A percentile compares a stretch with the other conserved stretches of the same genome.
These are phyloP conservation scores for Sergeia podlipaevii DNA, from an alignment of 208 protist genomes.

Conservation along the genomic window DNA sequence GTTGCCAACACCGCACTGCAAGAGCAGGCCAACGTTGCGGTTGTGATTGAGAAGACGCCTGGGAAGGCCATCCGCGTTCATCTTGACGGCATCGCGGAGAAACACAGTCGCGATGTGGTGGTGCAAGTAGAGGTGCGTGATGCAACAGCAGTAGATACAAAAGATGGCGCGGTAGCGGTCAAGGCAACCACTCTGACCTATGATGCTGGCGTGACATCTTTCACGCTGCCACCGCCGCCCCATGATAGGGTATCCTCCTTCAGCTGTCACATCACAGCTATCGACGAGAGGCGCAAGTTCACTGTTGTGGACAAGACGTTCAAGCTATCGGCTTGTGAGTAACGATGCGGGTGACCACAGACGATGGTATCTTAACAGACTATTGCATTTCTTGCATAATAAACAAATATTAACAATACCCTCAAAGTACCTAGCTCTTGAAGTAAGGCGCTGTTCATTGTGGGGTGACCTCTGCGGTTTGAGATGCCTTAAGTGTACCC, in stretches of 20 bases:
- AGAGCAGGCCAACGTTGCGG: constrained; percentile 41
- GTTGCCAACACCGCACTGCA: constrained; percentile 36
- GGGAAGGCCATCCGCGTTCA: constrained; percentile 18
- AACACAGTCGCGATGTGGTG: constrained; percentile 24
- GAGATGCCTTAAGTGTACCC: too few species aligned
- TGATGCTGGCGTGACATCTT: constrained; percentile 40
- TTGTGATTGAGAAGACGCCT: constrained; percentile 37
- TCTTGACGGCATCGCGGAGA: constrained; percentile 39
- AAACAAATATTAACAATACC: too few species aligned
- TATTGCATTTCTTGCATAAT: too few species aligned
- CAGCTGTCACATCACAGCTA: constrained; percentile 44
- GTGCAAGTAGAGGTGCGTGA: constrained; percentile 35
- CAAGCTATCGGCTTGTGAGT: too few species aligned
- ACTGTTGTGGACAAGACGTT: constrained; percentile 45
- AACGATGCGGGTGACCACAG: too few species aligned
- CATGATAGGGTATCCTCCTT: background rate
- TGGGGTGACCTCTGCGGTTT: too few species aligned
- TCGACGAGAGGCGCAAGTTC: constrained; percentile 45
- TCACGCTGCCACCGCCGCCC: constrained; percentile 34
- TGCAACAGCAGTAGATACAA: background rate
- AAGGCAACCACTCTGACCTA: constrained; percentile 49
- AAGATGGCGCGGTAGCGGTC: background rate
- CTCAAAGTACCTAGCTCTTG: too few species aligned
- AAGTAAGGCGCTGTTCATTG: too few species aligned
- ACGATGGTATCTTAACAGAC: too few species aligned